phyloP scores from a whole-genome alignment of 2,329 filamentous ascomycete genomes.

The Coleophoma eucalyptorum region DNA sequence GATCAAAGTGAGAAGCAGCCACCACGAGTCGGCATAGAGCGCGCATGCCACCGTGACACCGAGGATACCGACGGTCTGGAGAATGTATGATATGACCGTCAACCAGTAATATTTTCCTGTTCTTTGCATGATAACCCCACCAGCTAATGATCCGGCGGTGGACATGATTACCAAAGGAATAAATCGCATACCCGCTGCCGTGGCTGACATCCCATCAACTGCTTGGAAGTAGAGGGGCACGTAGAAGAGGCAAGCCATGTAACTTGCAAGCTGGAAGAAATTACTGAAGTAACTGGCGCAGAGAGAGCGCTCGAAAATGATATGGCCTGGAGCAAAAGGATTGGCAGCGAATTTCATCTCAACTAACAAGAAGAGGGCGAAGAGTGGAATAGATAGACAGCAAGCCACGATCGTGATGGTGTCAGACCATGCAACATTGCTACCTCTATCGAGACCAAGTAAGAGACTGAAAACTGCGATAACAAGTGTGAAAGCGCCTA shows the following conservation, averaged over 20 bases:
- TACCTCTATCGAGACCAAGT: constrained; percentile 68
- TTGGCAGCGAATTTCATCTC: constrained; percentile 65
- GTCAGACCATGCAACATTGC: constrained; percentile 65
- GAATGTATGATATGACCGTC: constrained; percentile 52
- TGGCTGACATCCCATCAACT: constrained; percentile 59
- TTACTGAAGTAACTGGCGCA: constrained; percentile 68
- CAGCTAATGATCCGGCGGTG: constrained; percentile 60
- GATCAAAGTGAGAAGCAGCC: constrained; percentile 54
- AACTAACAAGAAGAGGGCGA: constrained; percentile 63
- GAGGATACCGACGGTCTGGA: constrained; percentile 50
- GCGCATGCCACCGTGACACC: constrained; percentile 54
- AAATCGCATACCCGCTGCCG: constrained; percentile 59
- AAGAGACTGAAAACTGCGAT: constrained; percentile 62
- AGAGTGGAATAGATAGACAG: constrained; percentile 51
- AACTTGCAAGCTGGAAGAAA: constrained; percentile 64
- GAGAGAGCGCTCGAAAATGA: constrained; percentile 65
- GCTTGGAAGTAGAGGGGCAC: constrained; percentile 78
- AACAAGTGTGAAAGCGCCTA: constrained; percentile 65
- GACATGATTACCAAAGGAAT: constrained; percentile 61
- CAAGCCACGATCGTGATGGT: constrained; percentile 55
- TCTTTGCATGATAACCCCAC: constrained; percentile 63
- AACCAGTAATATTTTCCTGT: constrained; percentile 71
- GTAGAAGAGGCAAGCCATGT: constrained; percentile 51
- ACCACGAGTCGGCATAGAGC: constrained; percentile 40
- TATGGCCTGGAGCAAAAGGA: constrained; percentile 71